These are phyloP conservation scores for Pseudotulostoma volvatum DNA, from an alignment of 495 filamentous ascomycete genomes.

Conservation along the genomic window DNA sequence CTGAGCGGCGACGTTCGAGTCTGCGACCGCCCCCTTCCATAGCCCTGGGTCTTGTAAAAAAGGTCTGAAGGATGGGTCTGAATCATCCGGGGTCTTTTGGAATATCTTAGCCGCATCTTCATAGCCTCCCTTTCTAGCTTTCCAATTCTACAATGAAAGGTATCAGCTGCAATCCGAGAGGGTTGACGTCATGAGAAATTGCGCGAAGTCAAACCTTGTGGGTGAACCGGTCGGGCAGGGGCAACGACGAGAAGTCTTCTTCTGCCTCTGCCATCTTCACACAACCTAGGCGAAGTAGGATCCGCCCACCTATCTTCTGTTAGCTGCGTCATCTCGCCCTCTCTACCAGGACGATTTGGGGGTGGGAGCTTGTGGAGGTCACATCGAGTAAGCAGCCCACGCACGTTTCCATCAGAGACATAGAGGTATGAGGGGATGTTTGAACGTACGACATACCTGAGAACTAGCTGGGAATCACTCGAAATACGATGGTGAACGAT, in stretches of 20 bases:
- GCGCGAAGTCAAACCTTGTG: constrained; percentile 55
- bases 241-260: constrained; percentile 71
- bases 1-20: constrained; percentile 96
- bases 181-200: background rate
- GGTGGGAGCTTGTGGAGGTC: too few relatives aligned
- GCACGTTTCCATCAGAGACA: too few relatives aligned
- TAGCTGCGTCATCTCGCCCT: too few relatives aligned
- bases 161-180: too few relatives aligned
- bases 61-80: constrained; percentile 66
- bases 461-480: too few relatives aligned
- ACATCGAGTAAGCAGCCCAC: too few relatives aligned
- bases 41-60: constrained; percentile 72
- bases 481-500: too few relatives aligned
- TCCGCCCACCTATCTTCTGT: constrained; percentile 8
- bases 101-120: constrained; percentile 83
- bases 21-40: constrained; percentile 84
- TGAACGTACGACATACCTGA: too few relatives aligned
- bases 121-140: constrained; percentile 89
- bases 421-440: too few relatives aligned
- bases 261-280: constrained; percentile 40
- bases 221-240: constrained; percentile 64
- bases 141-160: constrained; percentile 57
- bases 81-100: constrained; percentile 70
- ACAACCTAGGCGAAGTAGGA: constrained; percentile 11
- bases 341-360: too few relatives aligned